Evolutionary conservation across 2,329 filamentous ascomycete species (phyloP), one percentile per base, ranked within the genome.

Genomic region (Aphanoascus verrucosus): DNA sequence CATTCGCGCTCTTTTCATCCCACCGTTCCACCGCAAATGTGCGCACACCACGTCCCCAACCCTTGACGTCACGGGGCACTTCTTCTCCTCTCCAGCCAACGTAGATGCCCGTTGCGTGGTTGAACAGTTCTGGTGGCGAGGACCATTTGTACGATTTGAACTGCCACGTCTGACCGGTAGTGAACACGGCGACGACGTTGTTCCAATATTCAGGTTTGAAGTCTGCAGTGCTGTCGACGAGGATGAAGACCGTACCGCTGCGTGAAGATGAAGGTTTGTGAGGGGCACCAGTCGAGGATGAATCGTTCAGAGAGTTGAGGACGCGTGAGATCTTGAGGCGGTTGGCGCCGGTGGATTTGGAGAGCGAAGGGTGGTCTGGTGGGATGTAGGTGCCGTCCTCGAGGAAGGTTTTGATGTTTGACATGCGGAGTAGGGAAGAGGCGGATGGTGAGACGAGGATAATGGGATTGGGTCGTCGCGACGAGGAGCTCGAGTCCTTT

Each of bases 191-290:
- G 1, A 96, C 93, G 5, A 98, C 86, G 49, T 90, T 84, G 63
- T 84, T 84, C 93, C 93, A 98, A 75, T 97, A 96, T 66, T 97
- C 90, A 0, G 93, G 93, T 69, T 95, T 94, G 79, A 98, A 98
- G 68, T 93, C 86, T 65, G 94, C 85, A 0, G 90, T 86, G 15
- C 84, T 85, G 68, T 98, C 93, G 52, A 97, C 91, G 38, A 98
- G 82, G 65, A 97, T 94, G 75, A 98, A 98, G 45, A 90, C 87
- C 64, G 93, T 82, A 1, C 88, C 84, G 14, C 85, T 82, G 73
- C 2, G 84, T 78, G 40, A 76, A 74, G 42, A 15, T 11, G 17
- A 5, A 15, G 35, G 11, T 19, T 52, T 48, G 46, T 31, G 34
- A 19, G 42, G 2, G 23, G 48, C 17, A 23, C 48, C 20, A 17